Evolutionary conservation across 164 flowering plant species (phyloP), one percentile per base, ranked within the genome.

Genomic region (Euptelea pleiosperma): DNA sequence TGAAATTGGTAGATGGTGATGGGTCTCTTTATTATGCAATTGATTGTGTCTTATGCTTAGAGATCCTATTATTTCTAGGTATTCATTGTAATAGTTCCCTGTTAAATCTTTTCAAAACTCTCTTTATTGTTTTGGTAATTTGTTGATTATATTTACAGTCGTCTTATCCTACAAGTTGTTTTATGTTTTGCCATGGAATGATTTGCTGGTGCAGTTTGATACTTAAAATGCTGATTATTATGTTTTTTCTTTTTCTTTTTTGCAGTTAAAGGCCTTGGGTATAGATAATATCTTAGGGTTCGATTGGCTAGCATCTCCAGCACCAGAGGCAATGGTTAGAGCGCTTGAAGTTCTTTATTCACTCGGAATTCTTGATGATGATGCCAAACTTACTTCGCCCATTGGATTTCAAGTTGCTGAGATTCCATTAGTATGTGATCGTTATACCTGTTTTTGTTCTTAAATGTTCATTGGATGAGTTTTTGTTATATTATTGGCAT

Each of bases 281-380:
- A 85, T 91, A 56, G 99, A 94, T 69, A 94, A 94, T 71, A 94
- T 94, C 54, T 70, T 94, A 67, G 93, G 99, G 57, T 94, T 94
- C 74, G 96, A 91, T 72, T 94, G 99, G 99, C 91, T 81, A 5
- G 85, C 96, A 69, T 75, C 96, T 68, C 96, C 99, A 49, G 71
- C 96, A 16, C 82, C 95, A 60, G 96, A 94, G 74, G 76, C 91
- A 68, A 83, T 94, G 91, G 73, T 94, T 58, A 77, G 99, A 73
- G 97, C 99, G 8, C 84, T 94, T 42, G 99, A 94, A 76, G 78
- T 91, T 22, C 85, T 94, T 35, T 94, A 89, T 66, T 84, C 96
- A 33, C 91, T 94, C 46, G 87, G 91, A 60, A 79, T 87, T 60
- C 73, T 94, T 43, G 97, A 91, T 73, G 96, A 91, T 61, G 99